phyloP scores from a whole-genome alignment of 1,284 basidiomycete genomes.

The Fistulina hepatica region DNA sequence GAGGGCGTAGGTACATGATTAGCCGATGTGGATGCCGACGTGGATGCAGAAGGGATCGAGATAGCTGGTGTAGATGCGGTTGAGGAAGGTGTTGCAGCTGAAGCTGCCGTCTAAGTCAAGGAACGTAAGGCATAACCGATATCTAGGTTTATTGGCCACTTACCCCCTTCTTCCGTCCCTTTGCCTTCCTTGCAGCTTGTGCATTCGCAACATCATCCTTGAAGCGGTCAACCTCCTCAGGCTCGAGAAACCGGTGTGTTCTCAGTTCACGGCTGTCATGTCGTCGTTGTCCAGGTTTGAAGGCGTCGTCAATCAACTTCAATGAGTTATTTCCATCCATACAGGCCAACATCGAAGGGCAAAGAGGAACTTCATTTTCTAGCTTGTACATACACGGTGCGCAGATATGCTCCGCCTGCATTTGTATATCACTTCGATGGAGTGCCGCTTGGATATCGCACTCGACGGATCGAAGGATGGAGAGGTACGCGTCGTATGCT shows the following conservation, averaged over 20 bases:
- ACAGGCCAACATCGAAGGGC: slow-evolving; percentile 15
- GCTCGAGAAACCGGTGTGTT: slow-evolving; percentile 13
- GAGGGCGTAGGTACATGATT: not conserved
- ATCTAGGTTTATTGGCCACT: no score
- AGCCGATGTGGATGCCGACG: no score
- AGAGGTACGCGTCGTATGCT: slow-evolving; percentile 11
- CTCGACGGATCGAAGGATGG: slow-evolving; percentile 1
- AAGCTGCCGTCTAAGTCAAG: no score
- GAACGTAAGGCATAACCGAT: no score
- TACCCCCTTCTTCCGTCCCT: no score
- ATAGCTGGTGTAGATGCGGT: slow-evolving; percentile 1
- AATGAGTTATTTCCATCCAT: slow-evolving; percentile 28
- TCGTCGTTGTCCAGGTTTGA: slow-evolving; percentile 15
- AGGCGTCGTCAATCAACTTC: slow-evolving; percentile 19
- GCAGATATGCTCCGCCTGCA: slow-evolving; percentile 12
- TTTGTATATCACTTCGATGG: slow-evolving; percentile 3
- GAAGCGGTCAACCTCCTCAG: slow-evolving; percentile 20
- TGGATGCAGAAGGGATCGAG: no score
- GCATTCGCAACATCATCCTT: slow-evolving; percentile 22
- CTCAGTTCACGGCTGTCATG: slow-evolving; percentile 6
- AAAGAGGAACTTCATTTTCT: slow-evolving; percentile 17
- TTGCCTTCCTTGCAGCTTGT: not conserved
- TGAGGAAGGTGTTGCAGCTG: not conserved
- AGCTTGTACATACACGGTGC: slow-evolving; percentile 15
- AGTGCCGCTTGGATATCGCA: not conserved